Conservation (phyloP, 805 yeast species). For the Zygoascus bituminiphila region DNA sequence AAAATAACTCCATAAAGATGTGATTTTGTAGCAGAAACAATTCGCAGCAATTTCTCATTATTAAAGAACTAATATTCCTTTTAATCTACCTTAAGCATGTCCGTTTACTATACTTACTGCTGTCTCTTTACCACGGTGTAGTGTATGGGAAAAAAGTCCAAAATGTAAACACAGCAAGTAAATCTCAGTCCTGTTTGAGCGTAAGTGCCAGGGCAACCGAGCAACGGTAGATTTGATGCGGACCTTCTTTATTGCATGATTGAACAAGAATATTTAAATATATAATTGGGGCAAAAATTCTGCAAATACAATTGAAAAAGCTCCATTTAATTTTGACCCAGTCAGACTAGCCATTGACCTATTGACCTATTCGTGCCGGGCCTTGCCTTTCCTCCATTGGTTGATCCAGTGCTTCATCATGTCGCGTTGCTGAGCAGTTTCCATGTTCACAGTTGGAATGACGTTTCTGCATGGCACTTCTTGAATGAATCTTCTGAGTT, state of each 20-base stretch:
- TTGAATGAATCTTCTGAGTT: constrained; percentile 57
- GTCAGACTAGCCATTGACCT: too few species aligned
- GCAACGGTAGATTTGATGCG: not conserved
- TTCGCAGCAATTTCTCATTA: too few species aligned
- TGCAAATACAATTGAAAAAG: too few species aligned
- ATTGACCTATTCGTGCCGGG: not conserved
- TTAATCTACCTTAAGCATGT: too few species aligned
- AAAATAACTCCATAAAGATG: too few species aligned
- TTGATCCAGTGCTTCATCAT: constrained; percentile 8
- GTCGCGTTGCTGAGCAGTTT: not conserved
- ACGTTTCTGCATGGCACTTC: constrained; percentile 43
- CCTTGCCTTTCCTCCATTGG: constrained; percentile 5
- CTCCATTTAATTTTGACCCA: too few species aligned
- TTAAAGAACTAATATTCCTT: too few species aligned
- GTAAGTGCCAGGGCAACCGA: too few species aligned
- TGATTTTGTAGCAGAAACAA: too few species aligned
- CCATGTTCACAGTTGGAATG: constrained; percentile 67
- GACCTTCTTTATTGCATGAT: too few species aligned
- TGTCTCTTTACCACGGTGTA: not conserved
- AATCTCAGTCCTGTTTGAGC: not conserved
- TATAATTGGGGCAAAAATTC: too few species aligned
- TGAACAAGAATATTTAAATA: too few species aligned
- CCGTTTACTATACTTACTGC: not conserved
- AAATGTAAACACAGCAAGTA: not conserved
- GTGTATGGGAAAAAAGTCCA: not conserved